phyloP scores from a whole-genome alignment of 1,139 yeast genomes.

The Blastobotrys niveus region DNA sequence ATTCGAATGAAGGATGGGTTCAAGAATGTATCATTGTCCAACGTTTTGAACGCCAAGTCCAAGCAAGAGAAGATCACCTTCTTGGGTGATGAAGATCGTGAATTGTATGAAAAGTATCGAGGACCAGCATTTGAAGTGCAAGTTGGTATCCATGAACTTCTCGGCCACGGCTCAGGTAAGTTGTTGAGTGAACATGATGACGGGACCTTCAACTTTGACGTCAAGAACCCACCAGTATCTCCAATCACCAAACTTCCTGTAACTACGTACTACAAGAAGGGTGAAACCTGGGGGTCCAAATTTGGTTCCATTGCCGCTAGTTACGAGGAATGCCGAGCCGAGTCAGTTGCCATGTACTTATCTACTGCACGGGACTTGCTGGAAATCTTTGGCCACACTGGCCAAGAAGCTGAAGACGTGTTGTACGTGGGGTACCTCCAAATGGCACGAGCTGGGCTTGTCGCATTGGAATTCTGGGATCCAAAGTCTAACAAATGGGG shows the following conservation, averaged over 20 bases:
- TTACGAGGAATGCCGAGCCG: slow-evolving; percentile 91
- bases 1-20: slow-evolving; percentile 77
- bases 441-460: slow-evolving; percentile 84
- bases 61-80: slow-evolving; percentile 67
- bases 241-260: slow-evolving; percentile 52
- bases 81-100: slow-evolving; percentile 47
- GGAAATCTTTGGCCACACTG: slow-evolving; percentile 63
- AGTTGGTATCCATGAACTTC: slow-evolving; percentile 84
- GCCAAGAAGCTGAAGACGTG: slow-evolving; percentile 57
- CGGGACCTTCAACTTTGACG: slow-evolving; percentile 68
- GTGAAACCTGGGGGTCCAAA: slow-evolving; percentile 85
- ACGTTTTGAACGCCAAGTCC: slow-evolving; percentile 71
- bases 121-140: slow-evolving; percentile 86
- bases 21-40: slow-evolving; percentile 84
- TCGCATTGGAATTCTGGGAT: slow-evolving; percentile 82
- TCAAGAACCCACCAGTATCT: slow-evolving; percentile 50
- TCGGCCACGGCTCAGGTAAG: slow-evolving; percentile 93
- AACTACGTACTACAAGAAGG: slow-evolving; percentile 62
- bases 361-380: slow-evolving; percentile 63
- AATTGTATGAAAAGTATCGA: slow-evolving; percentile 61
- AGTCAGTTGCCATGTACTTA: slow-evolving; percentile 77
- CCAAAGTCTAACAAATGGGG: slow-evolving; percentile 81
- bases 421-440: slow-evolving; percentile 61
- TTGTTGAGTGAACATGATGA: slow-evolving; percentile 59
- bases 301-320: slow-evolving; percentile 81